Conservation (phyloP, 768 basidiomycete genomes). For the Lactifluus hygrophoroides region DNA sequence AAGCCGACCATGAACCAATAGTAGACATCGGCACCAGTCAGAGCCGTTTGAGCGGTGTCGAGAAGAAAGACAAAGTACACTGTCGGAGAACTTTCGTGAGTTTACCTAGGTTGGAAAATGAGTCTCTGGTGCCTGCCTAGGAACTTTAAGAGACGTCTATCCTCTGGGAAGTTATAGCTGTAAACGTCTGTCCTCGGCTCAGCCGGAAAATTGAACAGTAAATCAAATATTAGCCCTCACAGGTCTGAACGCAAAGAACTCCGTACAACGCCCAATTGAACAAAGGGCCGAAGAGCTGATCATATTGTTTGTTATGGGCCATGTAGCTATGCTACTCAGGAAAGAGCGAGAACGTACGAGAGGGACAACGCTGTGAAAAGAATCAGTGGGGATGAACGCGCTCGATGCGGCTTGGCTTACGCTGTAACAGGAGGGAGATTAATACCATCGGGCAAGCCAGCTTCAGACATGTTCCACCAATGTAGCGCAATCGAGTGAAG, state of each 20-base stretch:
- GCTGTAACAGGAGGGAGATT: too few species aligned
- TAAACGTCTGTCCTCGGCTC: not conserved
- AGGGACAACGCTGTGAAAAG: not conserved
- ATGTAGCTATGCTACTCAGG: not conserved
- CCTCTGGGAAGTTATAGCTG: not conserved
- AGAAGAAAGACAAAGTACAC: too few species aligned
- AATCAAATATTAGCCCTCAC: constrained; percentile 10
- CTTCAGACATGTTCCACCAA: too few species aligned
- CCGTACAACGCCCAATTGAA: constrained; percentile 25
- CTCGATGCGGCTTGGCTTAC: too few species aligned
- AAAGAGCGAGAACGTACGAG: not conserved
- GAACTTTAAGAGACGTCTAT: too few species aligned
- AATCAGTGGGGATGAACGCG: too few species aligned
- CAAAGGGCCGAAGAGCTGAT: constrained; percentile 9
- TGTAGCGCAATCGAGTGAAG: too few species aligned
- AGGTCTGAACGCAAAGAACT: constrained; percentile 25
- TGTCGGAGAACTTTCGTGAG: constrained; percentile 16
- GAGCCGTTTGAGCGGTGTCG: too few species aligned
- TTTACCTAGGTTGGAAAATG: constrained; percentile 4
- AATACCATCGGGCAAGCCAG: too few species aligned
- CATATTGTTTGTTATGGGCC: not conserved
- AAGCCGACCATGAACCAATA: too few species aligned
- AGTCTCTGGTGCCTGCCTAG: too few species aligned
- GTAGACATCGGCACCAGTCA: too few species aligned
- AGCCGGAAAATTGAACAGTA: not conserved